phyloP scores from a whole-genome alignment of 495 filamentous ascomycete species.

The Rostrohypoxylon terebratum region DNA sequence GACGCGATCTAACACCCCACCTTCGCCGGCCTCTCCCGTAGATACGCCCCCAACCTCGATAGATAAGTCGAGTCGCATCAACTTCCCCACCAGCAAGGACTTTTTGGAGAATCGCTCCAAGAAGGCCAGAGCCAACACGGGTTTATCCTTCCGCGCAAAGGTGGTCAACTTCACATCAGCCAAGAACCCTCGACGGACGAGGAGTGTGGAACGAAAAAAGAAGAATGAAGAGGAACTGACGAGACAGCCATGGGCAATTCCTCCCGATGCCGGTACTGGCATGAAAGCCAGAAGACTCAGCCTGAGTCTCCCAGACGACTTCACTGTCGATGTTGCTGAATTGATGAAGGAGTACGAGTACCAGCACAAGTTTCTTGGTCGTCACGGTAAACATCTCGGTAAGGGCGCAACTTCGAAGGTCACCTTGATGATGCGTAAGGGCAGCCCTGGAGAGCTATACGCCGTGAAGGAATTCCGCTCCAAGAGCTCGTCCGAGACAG shows the following conservation, averaged over 20 bases:
- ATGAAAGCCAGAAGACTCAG: conserved; percentile 74
- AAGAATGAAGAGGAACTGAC: conserved; percentile 45
- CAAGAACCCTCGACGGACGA: conserved; percentile 46
- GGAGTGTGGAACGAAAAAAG: conserved; percentile 47
- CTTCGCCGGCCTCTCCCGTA: conserved; percentile 61
- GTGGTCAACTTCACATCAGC: conserved; percentile 46
- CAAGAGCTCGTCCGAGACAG: conserved; percentile 69
- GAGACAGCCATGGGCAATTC: conserved; percentile 62
- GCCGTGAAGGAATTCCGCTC: conserved; percentile 83
- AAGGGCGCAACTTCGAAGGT: conserved; percentile 80
- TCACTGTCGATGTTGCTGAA: conserved; percentile 71
- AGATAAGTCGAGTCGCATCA: conserved; percentile 48
- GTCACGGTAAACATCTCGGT: conserved; percentile 72
- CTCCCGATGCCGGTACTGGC: conserved; percentile 70
- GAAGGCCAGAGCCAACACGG: conserved; percentile 63
- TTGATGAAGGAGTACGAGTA: conserved; percentile 70
- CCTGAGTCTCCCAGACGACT: conserved; percentile 71
- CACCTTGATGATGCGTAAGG: conserved; percentile 72
- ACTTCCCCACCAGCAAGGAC: conserved; percentile 54
- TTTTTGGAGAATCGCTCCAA: conserved; percentile 56
- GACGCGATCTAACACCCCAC: conserved; percentile 65
- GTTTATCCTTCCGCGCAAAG: conserved; percentile 58
- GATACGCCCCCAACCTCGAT: conserved; percentile 51
- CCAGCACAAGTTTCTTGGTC: conserved; percentile 67
- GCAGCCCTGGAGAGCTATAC: conserved; percentile 66